Evolutionary conservation across 2,329 filamentous ascomycete genomes (phyloP), one percentile per base, ranked within the genome.

Genomic region (Nigrospora osmanthi): DNA sequence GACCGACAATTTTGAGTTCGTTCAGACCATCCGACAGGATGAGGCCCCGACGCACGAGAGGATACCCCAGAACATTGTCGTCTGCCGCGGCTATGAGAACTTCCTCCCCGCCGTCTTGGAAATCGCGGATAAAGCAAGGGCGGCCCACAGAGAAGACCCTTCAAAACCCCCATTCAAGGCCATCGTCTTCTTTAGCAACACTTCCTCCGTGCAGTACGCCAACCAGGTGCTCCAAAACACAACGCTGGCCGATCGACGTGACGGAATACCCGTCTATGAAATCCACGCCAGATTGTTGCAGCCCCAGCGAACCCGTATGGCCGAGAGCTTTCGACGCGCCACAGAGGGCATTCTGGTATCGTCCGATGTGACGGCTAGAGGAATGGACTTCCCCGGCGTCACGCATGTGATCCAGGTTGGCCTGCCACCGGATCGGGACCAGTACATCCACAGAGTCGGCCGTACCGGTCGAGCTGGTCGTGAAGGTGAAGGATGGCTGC

Each of bases 181-280:
- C n/a, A 94, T 98, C 48, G 71, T 95, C 36, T 98, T 95, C 69
- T 85, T 91, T 62, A 87, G 87, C 56, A 88, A 85, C 17, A 94
- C 86, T 1, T 77, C 79, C 19, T 75, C 85, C 51, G 87, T 89
- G 38, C 73, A 82, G 46, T 70, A 89, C 40, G 80, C 80, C 17
- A 68, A 74, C 16, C 69, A 75, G 14, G 66, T 84, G 17, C 78
- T 89, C 56, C 46, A 37, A 16, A 62, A 64, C 38, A 69, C 70
- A 31, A 67, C 81, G 41, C 52, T 63, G 17, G 54, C 55, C 16
- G 53, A 59, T 30, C 47, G 58, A 43, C 2, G 17, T 0, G 65
- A 69, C 46, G 67, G 69, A 17, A 55, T 78, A 12, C 51, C 54
- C 11, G 52, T 69, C 43, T 68, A 69, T 54, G 73, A 83, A 52